A percentile compares a stretch with the other conserved stretches of the same genome.
phyloP scores from a whole-genome alignment of 768 basidiomycete species.

The Podaxis sp. region DNA sequence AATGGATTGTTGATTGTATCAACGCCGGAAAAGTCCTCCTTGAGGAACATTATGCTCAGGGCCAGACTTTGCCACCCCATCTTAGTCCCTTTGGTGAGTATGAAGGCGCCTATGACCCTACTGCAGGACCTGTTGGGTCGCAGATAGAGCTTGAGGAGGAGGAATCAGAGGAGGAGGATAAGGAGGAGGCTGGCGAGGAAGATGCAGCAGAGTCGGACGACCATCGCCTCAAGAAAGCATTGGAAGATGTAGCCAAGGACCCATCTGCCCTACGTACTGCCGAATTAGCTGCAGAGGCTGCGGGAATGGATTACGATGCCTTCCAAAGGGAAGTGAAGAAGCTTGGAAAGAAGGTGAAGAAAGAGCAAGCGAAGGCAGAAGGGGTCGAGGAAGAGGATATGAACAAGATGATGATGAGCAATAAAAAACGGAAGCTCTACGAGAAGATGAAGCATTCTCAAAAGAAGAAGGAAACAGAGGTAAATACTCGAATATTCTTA shows the following conservation, averaged over 20 bases:
- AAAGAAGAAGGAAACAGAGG: conserved; percentile 75
- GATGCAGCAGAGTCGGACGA: conserved; percentile 16
- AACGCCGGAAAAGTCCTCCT: conserved; percentile 83
- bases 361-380: conserved; percentile 24
- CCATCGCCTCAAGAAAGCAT: background rate
- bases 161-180: conserved; percentile 28
- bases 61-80: conserved; percentile 87
- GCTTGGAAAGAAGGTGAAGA: conserved; percentile 41
- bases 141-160: conserved; percentile 32
- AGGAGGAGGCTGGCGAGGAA: conserved; percentile 17
- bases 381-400: conserved; percentile 71
- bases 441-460: conserved; percentile 91
- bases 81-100: conserved; percentile 91
- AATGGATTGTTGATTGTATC: conserved; percentile 97
- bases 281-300: conserved; percentile 89
- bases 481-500: conserved; percentile 34
- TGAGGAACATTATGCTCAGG: conserved; percentile 84
- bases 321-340: conserved; percentile 79
- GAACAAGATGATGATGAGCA: conserved; percentile 98
- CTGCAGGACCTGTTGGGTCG: conserved; percentile 35
- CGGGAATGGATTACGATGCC: conserved; percentile 73
- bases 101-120: conserved; percentile 75
- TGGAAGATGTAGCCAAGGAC: conserved; percentile 35
- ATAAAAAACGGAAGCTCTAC: conserved; percentile 89
- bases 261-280: conserved; percentile 75